phyloP scores from a whole-genome alignment of 371 early-diverging fungal species.

The Syncephalis plumigaleata region DNA sequence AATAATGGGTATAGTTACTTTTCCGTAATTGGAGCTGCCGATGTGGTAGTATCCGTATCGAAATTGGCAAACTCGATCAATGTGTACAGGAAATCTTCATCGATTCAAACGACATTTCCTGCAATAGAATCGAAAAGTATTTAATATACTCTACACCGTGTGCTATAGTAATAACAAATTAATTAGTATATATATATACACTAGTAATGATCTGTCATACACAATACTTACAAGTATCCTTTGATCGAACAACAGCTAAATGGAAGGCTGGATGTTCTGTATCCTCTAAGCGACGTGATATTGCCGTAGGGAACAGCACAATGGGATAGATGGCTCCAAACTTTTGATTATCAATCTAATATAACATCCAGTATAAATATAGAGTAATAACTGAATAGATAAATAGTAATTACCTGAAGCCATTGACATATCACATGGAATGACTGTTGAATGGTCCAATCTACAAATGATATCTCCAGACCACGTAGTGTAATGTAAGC shows the following conservation, averaged over 20 bases:
- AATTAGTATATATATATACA: neutral
- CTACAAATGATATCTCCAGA: slow-evolving; percentile 49
- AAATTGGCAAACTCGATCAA: slow-evolving; percentile 73
- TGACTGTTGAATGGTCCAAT: slow-evolving; percentile 57
- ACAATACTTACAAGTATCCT: slow-evolving; percentile 31
- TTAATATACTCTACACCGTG: slow-evolving; percentile 84
- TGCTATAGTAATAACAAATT: slow-evolving; percentile 11
- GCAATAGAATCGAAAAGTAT: slow-evolving; percentile 73
- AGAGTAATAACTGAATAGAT: neutral
- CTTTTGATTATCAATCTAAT: slow-evolving; percentile 76
- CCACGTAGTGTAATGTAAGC: slow-evolving; percentile 62
- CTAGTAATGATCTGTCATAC: slow-evolving; percentile 16
- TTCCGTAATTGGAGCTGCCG: neutral
- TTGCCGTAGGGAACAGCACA: slow-evolving; percentile 77
- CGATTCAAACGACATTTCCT: slow-evolving; percentile 86
- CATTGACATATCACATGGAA: slow-evolving; percentile 61
- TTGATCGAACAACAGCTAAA: slow-evolving; percentile 46
- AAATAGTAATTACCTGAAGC: slow-evolving; percentile 37
- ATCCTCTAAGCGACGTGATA: slow-evolving; percentile 41
- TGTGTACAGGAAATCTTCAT: slow-evolving; percentile 76
- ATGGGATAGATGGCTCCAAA: slow-evolving; percentile 72
- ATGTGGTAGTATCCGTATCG: slow-evolving; percentile 15
- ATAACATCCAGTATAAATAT: slow-evolving; percentile 7
- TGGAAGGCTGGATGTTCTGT: slow-evolving; percentile 37
- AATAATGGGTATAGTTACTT: neutral